Conservation (phyloP, 768 basidiomycete species). For the Rhizopogon roseolus region DNA sequence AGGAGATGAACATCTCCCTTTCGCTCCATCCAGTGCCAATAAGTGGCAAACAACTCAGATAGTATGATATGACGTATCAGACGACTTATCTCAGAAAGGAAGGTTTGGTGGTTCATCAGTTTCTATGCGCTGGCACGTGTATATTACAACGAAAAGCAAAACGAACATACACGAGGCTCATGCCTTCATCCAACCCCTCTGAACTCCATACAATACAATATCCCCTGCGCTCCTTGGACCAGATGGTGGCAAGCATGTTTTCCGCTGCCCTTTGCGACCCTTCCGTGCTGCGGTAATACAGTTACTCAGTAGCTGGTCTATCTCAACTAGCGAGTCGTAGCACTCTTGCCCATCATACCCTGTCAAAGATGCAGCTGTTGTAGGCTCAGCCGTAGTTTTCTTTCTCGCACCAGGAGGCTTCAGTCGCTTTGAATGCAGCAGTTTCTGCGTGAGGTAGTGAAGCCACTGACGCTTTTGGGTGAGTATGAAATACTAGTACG, state of each 20-base stretch:
- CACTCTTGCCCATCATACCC: slow-evolving; percentile 64
- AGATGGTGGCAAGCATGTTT: slow-evolving; percentile 19
- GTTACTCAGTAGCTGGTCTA: slow-evolving; percentile 53
- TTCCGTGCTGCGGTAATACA: slow-evolving; percentile 37
- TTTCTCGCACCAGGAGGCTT: slow-evolving; percentile 46
- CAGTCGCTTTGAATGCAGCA: slow-evolving; percentile 66
- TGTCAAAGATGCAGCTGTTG: slow-evolving; percentile 14
- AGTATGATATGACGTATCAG: slow-evolving; percentile 2
- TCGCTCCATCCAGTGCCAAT: slow-evolving; percentile 2
- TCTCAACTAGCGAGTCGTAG: slow-evolving; percentile 62
- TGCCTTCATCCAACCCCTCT: slow-evolving; percentile 55
- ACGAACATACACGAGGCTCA: slow-evolving; percentile 1
- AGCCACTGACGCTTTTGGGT: slow-evolving; percentile 62
- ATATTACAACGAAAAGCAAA: background rate
- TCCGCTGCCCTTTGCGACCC: slow-evolving; percentile 29
- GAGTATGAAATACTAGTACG: slow-evolving; percentile 7
- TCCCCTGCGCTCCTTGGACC: slow-evolving; percentile 46
- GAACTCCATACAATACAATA: slow-evolving; percentile 55
- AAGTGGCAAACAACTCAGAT: slow-evolving; percentile 1
- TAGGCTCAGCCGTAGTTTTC: slow-evolving; percentile 16
- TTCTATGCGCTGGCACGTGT: too few species aligned
- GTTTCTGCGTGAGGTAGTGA: slow-evolving; percentile 74
- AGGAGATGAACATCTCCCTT: slow-evolving; percentile 4
- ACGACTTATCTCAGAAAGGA: slow-evolving; percentile 10
- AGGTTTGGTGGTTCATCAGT: background rate